Percentiles rank a stretch among this genome's conserved stretches.
phyloP scores from a whole-genome alignment of 1,139 yeast species.

The Candida sp. region DNA sequence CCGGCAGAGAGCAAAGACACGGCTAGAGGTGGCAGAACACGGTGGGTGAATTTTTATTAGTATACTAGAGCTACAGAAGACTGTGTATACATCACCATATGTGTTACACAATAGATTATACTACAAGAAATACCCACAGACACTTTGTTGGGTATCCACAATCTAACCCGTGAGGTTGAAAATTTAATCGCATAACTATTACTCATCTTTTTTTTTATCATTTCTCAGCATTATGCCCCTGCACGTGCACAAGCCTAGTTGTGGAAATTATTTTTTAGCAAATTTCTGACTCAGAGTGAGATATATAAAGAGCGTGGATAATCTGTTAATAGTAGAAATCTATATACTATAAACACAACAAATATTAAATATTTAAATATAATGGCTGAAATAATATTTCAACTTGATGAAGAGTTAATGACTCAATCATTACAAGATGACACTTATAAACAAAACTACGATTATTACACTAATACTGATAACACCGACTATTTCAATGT shows the following conservation, averaged over 20 bases:
- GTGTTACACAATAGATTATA: too few species aligned
- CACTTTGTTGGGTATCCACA: too few species aligned
- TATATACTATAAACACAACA: not conserved
- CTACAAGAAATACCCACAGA: too few species aligned
- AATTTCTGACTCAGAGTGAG: not conserved
- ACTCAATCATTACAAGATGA: not conserved
- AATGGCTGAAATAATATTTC: not conserved
- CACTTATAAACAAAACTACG: not conserved
- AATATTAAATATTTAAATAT: not conserved
- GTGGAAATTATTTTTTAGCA: not conserved
- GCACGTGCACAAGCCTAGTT: not conserved
- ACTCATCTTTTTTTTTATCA: too few species aligned
- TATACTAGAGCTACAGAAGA: too few species aligned
- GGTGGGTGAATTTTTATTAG: too few species aligned
- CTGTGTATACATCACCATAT: too few species aligned
- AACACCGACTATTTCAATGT: not conserved
- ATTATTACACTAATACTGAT: not conserved
- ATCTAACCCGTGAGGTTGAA: too few species aligned
- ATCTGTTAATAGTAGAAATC: not conserved
- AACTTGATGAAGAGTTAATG: not conserved
- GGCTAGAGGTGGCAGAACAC: too few species aligned
- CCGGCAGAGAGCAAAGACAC: too few species aligned
- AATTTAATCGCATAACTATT: too few species aligned
- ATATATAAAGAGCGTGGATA: not conserved
- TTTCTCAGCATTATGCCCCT: not conserved